phyloP scores from a whole-genome alignment of 2,329 filamentous ascomycete genomes.

The Cercospora sp. region DNA sequence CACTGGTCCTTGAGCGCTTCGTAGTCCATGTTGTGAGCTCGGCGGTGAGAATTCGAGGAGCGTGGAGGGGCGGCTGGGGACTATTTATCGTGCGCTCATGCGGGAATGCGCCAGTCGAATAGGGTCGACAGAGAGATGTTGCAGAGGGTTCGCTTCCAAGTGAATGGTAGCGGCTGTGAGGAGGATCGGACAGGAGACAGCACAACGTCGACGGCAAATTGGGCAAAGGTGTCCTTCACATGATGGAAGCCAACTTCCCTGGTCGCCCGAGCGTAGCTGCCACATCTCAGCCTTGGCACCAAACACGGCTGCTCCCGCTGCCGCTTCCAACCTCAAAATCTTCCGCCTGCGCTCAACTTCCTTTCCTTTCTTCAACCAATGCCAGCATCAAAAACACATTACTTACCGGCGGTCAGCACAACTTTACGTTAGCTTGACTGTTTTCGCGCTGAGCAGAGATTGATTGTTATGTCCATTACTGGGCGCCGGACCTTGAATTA shows the following conservation, averaged over 20 bases:
- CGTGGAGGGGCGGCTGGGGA: slow-evolving; percentile 13
- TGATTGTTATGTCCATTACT: slow-evolving; percentile 61
- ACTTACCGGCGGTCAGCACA: slow-evolving; percentile 62
- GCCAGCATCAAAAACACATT: slow-evolving; percentile 60
- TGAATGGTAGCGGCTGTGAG: not conserved
- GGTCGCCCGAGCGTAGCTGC: slow-evolving; percentile 9
- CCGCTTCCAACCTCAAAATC: slow-evolving; percentile 1
- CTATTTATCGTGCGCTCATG: slow-evolving; percentile 20
- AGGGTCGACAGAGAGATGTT: slow-evolving; percentile 1
- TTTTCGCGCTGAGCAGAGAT: slow-evolving; percentile 71
- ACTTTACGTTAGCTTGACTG: slow-evolving; percentile 53
- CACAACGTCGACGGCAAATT: not conserved
- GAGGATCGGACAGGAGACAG: not conserved
- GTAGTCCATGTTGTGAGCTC: slow-evolving; percentile 71
- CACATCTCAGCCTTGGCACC: slow-evolving; percentile 15
- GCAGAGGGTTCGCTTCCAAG: not conserved
- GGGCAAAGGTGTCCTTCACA: slow-evolving; percentile 13
- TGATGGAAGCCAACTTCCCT: slow-evolving; percentile 13
- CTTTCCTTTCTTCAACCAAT: slow-evolving; percentile 45
- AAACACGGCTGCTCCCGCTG: not conserved
- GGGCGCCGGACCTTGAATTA: slow-evolving; percentile 71
- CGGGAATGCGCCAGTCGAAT: not conserved
- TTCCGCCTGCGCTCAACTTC: slow-evolving; percentile 30
- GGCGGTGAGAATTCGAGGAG: slow-evolving; percentile 10
- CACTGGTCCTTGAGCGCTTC: slow-evolving; percentile 92